Evolutionary conservation across 2,329 filamentous ascomycete genomes (phyloP), one percentile per base, ranked within the genome.

Genomic region (Ophiocordyceps robertsii): DNA sequence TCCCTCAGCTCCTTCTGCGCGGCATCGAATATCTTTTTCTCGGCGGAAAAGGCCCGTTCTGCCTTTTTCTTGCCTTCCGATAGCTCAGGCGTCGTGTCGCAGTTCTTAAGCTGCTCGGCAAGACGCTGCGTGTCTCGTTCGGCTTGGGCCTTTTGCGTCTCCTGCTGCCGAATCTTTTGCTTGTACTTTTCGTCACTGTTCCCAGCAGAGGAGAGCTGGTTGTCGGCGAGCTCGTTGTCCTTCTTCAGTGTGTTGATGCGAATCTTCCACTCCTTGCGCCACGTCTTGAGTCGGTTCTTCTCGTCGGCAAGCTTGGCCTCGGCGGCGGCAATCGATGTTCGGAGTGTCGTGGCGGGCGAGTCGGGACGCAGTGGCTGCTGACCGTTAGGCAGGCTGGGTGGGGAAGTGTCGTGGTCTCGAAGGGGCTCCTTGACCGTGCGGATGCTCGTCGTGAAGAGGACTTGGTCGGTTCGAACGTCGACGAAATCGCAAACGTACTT

Each of bases 401-500:
- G 47, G 17, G 51, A 46, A 4, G 53, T 51, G 37, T 62, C 58
- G n/a, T 53, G 44, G 31, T 61, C 56, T 17, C 55, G 57, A 40
- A 59, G 51, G 5, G 56, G 53, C 42, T 73, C 72, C 47, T 69
- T 67, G 7, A 70, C 63, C 7, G 82, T 87, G 56, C 82, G 75
- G 48, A 89, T 74, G 60, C 77, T 85, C 7, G 80, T 79, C 24
- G 79, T 77, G 56, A 84, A 86, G 47, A 89, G 67, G 43, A 85
- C 67, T 52, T 75, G 65, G 47, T 78, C 72, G 45, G 80, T 82
- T 24, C 66, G 66, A 36, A 75, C 80, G 58, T 82, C 76, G 45
- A 89, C 74, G 56, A 89, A 85, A 58, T 90, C 83, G 61, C 78
- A 84, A 48, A 80, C 76, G 61, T 89, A 90, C 61, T 80, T 87